Evolutionary conservation across 2,329 filamentous ascomycete genomes (phyloP).

Genomic region (Aspergillus tamarii): DNA sequence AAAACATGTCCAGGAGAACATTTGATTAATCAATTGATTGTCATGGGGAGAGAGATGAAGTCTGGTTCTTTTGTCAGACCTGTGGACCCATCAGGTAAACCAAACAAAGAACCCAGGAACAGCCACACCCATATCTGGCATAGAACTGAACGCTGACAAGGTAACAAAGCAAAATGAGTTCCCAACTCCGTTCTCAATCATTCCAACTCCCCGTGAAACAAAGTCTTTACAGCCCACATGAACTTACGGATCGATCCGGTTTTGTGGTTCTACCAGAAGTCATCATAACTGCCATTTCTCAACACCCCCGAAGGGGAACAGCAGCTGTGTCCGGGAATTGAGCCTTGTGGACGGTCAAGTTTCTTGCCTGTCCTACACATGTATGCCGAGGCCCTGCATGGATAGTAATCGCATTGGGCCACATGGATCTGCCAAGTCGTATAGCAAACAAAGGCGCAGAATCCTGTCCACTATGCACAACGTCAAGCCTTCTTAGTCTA

Average conservation of each 20-base stretch:
- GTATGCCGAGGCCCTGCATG: background rate
- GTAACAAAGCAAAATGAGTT: background rate
- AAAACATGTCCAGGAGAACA: background rate
- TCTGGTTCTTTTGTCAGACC: background rate
- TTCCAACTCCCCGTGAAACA: background rate
- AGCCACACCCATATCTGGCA: background rate
- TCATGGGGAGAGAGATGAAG: background rate
- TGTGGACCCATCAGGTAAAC: background rate
- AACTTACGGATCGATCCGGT: background rate
- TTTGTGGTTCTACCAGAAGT: background rate
- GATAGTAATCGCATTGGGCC: constrained; percentile 1
- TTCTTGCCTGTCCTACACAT: background rate
- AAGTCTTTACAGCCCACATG: background rate
- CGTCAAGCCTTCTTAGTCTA: background rate
- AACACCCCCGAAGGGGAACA: background rate
- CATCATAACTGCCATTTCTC: background rate
- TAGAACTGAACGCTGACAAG: background rate
- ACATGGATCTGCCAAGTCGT: background rate
- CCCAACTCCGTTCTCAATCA: background rate
- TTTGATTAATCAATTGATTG: background rate
- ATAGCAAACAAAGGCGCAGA: constrained; percentile 2
- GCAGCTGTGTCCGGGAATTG: background rate
- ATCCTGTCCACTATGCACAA: background rate
- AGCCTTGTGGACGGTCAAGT: background rate
- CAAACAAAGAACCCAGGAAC: background rate